Base-by-base conservation (phyloP, 495 filamentous ascomycete genomes). In the Penicillium atrosanguineum region DNA sequence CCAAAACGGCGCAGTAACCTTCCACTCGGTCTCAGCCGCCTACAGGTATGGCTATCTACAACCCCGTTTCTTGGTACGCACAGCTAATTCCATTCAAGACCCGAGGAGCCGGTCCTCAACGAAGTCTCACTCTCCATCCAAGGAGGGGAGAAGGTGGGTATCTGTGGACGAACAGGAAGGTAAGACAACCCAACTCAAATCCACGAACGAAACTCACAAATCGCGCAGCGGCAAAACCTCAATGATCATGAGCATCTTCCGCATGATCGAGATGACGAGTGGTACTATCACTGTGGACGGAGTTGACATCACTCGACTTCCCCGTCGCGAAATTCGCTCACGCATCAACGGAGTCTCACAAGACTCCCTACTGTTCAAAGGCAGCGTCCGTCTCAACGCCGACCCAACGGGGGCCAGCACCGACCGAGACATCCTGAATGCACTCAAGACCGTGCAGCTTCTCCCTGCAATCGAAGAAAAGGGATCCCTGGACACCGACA, bases 81-180 rank as follows among this genome's bases (percentile, higher is more conserved):
- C 38, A 44, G 36, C 53, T 64, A 45, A 69, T 51, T 15, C 14
- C n/a, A n/a, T 19, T 52, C 9, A 8, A 75, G 71, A 56, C 53
- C 61, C 6, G 60, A 61, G 4, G 71, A 75, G 44, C 71, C 66
- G 3, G 78, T 79, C 11, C 69, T 86, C 37, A 69, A 74, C 12
- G 62, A 81, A 42, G 61, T 86, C 8, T 79, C 72, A 14, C 54
- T 86, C 0, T 63, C 69, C 11, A 75, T 87, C 37, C 48, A 68
- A 6, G 67, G 76, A 4, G 84, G 83, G 12, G 75, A 86, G 62
- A 85, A 85, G 49, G 67, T 86, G 25, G 79, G 74, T 20, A 81
- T 86, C 38, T 76, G 73, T 47, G 73, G 73, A 29, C 64, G 72
- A 47, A 74, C 73, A n/a, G 73, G 73, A 59, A 76, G 73, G 73